phyloP scores from a whole-genome alignment of 108 stramenopile species.

The Cyclotella atomus region DNA sequence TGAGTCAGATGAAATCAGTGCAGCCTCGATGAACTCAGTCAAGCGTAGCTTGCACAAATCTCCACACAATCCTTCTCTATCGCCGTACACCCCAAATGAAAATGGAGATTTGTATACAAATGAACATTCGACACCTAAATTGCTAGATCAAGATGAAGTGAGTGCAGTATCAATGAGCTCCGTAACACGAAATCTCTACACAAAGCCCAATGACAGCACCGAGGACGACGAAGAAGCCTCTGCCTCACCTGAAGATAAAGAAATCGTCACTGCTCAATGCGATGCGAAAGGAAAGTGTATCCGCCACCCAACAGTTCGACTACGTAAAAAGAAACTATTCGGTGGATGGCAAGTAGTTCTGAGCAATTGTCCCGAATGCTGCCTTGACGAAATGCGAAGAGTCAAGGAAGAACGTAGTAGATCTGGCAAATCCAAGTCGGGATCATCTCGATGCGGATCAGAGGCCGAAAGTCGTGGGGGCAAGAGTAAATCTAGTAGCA shows the following conservation, averaged over 20 bases:
- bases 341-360: slow-evolving; percentile 29
- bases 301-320: slow-evolving; percentile 32
- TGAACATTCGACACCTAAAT: slow-evolving; percentile 2
- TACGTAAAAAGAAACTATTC: slow-evolving; percentile 36
- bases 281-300: slow-evolving; percentile 39
- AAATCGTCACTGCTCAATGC: slow-evolving; percentile 32
- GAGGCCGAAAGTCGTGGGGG: no score
- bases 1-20: no score
- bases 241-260: not conserved
- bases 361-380: slow-evolving; percentile 46
- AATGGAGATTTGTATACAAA: no score
- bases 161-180: slow-evolving; percentile 38
- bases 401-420: slow-evolving; percentile 19
- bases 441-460: not conserved
- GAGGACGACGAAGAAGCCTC: slow-evolving; percentile 18
- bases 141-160: slow-evolving; percentile 37
- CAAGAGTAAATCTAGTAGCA: slow-evolving; percentile 3
- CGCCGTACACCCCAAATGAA: no score
- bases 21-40: no score
- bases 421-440: not conserved
- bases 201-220: not conserved
- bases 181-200: slow-evolving; percentile 19
- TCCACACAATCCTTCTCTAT: no score
- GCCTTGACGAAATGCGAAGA: slow-evolving; percentile 43
- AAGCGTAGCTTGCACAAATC: no score